phyloP scores from a whole-genome alignment of 768 basidiomycete genomes.

The Mycena polygramma region DNA sequence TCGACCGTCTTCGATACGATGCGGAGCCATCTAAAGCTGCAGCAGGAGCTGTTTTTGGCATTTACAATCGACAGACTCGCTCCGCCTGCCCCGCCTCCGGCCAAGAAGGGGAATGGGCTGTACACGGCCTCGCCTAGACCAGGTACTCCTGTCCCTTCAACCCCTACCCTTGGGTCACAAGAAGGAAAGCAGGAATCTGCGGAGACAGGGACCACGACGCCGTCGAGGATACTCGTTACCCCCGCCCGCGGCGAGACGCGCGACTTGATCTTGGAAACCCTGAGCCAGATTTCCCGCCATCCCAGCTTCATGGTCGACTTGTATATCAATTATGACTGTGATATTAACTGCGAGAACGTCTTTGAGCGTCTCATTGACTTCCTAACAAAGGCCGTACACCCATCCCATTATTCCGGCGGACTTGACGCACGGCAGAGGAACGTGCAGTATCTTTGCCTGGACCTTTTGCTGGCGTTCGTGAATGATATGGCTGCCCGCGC shows the following conservation, averaged over 20 bases:
- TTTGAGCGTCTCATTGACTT: slow-evolving; percentile 93
- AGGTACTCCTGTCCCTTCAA: slow-evolving; percentile 61
- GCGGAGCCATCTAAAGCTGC: slow-evolving; percentile 88
- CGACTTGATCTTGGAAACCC: slow-evolving; percentile 90
- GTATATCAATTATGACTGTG: slow-evolving; percentile 97
- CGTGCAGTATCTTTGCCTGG: slow-evolving; percentile 89
- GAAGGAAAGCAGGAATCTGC: slow-evolving; percentile 54
- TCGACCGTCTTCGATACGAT: slow-evolving; percentile 91
- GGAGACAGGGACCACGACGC: slow-evolving; percentile 59
- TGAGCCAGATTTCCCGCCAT: slow-evolving; percentile 84
- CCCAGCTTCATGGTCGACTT: slow-evolving; percentile 96
- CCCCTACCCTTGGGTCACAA: slow-evolving; percentile 56
- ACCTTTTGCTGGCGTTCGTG: slow-evolving; percentile 88
- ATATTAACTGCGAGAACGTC: slow-evolving; percentile 95
- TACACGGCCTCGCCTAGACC: slow-evolving; percentile 63
- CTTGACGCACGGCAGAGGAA: slow-evolving; percentile 78
- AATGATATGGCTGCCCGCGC: slow-evolving; percentile 86
- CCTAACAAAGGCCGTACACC: slow-evolving; percentile 89
- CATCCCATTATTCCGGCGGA: slow-evolving; percentile 68
- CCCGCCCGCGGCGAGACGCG: slow-evolving; percentile 91
- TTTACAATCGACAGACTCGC: slow-evolving; percentile 94
- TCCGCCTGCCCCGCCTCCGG: slow-evolving; percentile 56
- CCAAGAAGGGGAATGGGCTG: slow-evolving; percentile 51
- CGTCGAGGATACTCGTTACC: slow-evolving; percentile 71
- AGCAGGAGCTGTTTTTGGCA: slow-evolving; percentile 94